phyloP scores from a whole-genome alignment of 2,329 filamentous ascomycete genomes.

The Pyrenochaeta sp. region DNA sequence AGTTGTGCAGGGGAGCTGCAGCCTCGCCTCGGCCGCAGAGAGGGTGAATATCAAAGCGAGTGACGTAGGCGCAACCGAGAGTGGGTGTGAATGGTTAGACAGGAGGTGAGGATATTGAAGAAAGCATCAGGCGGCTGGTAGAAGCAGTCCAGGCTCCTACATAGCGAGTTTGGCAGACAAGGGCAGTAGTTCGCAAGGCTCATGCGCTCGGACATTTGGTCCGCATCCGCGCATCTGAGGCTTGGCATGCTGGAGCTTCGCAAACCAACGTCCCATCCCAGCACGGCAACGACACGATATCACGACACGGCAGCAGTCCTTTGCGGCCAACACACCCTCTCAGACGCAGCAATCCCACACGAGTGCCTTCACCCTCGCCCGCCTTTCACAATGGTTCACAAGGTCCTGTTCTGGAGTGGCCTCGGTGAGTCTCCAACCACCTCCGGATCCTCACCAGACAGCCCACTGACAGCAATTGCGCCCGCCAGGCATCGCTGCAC shows the following conservation, averaged over 20 bases:
- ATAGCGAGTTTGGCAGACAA: too few species aligned
- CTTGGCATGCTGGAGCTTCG: conserved; percentile 29
- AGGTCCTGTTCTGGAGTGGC: conserved; percentile 82
- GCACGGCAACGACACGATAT: conserved; percentile 30
- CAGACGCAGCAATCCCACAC: conserved; percentile 20
- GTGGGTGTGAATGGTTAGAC: neutral
- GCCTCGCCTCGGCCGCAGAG: neutral
- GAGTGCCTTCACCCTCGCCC: conserved; percentile 9
- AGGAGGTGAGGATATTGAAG: neutral
- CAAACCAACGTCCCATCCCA: conserved; percentile 21
- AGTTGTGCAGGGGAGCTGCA: conserved; percentile 8
- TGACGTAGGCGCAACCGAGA: neutral
- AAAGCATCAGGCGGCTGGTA: neutral
- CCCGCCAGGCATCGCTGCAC: conserved; percentile 79
- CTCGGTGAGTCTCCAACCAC: conserved; percentile 73
- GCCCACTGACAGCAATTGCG: conserved; percentile 29
- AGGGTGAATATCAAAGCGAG: neutral
- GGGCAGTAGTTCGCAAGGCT: conserved; percentile 8
- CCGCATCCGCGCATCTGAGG: conserved; percentile 24
- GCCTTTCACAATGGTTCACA: conserved; percentile 56
- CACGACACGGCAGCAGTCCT: conserved; percentile 24
- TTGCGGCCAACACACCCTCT: conserved; percentile 19
- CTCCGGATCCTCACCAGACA: conserved; percentile 15
- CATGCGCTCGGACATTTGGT: conserved; percentile 17
- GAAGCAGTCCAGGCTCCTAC: neutral